Evolutionary conservation across 495 filamentous ascomycete species (phyloP).

Genomic region (Penicillium macrosclerotiorum): DNA sequence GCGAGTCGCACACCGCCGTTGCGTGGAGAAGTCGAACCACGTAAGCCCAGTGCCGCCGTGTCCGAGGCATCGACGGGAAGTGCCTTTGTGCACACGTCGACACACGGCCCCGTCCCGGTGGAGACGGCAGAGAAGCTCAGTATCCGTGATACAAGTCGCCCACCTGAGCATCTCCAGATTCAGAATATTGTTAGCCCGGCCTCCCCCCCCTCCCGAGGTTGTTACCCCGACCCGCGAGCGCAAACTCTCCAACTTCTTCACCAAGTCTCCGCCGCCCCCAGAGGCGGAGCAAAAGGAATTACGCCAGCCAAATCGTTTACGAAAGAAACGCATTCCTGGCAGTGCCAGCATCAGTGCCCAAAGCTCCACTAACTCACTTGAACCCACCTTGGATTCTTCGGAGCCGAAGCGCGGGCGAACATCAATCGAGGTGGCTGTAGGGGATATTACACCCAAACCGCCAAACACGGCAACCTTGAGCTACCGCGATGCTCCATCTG

Average conservation of each 20-base stretch:
- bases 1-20: slow-evolving; percentile 34
- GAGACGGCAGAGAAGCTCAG: slow-evolving; percentile 19
- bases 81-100: slow-evolving; percentile 34
- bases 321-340: slow-evolving; percentile 74
- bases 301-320: slow-evolving; percentile 78
- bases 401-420: slow-evolving; percentile 17
- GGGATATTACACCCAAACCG: slow-evolving; percentile 34
- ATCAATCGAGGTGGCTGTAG: slow-evolving; percentile 20
- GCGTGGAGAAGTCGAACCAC: slow-evolving; percentile 18
- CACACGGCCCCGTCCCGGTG: slow-evolving; percentile 34
- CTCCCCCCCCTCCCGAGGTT: slow-evolving; percentile 37
- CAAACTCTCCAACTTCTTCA: slow-evolving; percentile 65
- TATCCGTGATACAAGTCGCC: slow-evolving; percentile 13
- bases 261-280: slow-evolving; percentile 60
- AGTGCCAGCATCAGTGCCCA: slow-evolving; percentile 79
- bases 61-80: slow-evolving; percentile 13
- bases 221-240: slow-evolving; percentile 69
- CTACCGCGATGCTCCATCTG: slow-evolving; percentile 20
- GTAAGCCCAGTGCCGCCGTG: slow-evolving; percentile 3
- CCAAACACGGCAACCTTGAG: slow-evolving; percentile 24
- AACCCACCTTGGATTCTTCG: slow-evolving; percentile 15
- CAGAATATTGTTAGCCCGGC: slow-evolving; percentile 13
- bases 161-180: neutral
- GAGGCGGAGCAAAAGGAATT: slow-evolving; percentile 54
- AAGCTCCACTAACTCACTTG: slow-evolving; percentile 75